Base-by-base conservation (phyloP, 1,284 basidiomycete species). In the Trametes pubescens region DNA sequence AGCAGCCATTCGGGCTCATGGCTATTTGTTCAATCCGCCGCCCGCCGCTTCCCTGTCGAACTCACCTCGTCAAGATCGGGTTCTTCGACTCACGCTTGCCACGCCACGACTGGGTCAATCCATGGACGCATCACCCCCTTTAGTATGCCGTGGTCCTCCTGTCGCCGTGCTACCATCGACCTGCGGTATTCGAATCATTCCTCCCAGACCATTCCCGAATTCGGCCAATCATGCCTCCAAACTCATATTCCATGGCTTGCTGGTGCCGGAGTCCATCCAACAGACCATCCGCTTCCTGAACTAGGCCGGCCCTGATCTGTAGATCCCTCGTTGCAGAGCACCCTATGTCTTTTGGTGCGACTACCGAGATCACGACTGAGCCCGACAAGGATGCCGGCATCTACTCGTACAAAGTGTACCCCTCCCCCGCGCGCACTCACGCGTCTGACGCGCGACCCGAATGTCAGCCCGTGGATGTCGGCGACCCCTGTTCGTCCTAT, bases 371-470 rank as follows among this genome's bases (percentile, higher is more conserved):
- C 54, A 76, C 77, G 59, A 65, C 74, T n/a, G 66, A 74, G 21
- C 69, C 71, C 8, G 72, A 75, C 13, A 86, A 90, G 67, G 84
- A 86, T 65, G 95, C 94, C 3, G 85, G 89, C 56, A 90, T 98
- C 62, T 97, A 98, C 74, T 97, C 97, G 0, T 98, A 97, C 84
- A 99, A 98, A 76, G 91, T 96, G n/a, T 98, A 91, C 76, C 83
- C 85, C n/a, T n/a, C n/a, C n/a, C n/a, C n/a, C n/a, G 29, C 89
- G 96, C 73, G 97, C 97, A 0, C 91, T 94, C 72, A 85, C 90
- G 4, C 88, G 92, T 70, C 86, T 94, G 67, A 86, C 87, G 65
- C 85, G 87, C 29, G 82, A 86, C 51, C 76, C 86, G 59, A 88
- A 86, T 58, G 81, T 79, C 52, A 85, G 88, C 72, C 84, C 88